These are phyloP conservation scores for Fraxinus albicans DNA, from an alignment of 305 asterid genomes.

Conservation along the genomic window DNA sequence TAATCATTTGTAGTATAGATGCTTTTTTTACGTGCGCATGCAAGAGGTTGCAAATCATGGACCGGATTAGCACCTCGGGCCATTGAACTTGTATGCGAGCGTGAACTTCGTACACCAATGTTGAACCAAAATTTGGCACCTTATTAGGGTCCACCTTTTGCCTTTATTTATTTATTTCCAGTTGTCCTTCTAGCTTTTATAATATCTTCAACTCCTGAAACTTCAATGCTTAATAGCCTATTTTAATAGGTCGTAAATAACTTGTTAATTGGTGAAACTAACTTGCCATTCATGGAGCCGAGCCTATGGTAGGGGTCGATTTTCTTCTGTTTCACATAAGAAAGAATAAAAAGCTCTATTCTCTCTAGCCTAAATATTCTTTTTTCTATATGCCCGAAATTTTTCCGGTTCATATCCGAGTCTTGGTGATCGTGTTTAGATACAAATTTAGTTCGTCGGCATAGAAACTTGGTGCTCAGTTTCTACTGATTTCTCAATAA, in stretches of 20 bases:
- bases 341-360: neutral
- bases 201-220: too few species aligned
- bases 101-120: neutral
- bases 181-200: too few species aligned
- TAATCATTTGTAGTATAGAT: neutral
- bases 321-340: neutral
- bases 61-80: neutral
- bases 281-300: neutral
- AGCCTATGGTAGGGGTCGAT: neutral
- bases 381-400: neutral
- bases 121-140: too few species aligned
- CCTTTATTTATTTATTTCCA: too few species aligned
- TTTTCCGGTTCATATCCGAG: too few species aligned
- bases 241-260: too few species aligned
- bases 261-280: too few species aligned
- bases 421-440: too few species aligned
- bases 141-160: neutral
- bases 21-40: neutral
- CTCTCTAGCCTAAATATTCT: neutral
- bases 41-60: neutral
- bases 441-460: neutral
- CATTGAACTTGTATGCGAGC: neutral
- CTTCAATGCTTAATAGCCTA: too few species aligned
- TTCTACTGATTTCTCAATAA: neutral
- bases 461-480: neutral